Evolutionary conservation across 73 alveolate species (phyloP).

Genomic region (Paramecium pentaurelia): DNA sequence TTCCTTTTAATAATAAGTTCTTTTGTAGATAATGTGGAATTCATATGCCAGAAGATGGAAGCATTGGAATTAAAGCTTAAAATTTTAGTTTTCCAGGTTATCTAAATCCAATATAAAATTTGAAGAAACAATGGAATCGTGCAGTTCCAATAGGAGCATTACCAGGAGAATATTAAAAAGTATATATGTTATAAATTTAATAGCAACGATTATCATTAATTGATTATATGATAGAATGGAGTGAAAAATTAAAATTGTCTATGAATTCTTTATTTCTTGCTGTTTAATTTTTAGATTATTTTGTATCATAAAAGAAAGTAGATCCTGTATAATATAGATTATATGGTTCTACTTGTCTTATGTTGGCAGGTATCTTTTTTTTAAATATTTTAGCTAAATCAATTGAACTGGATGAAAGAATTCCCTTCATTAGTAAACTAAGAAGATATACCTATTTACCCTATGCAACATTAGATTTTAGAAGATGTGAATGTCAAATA

Average conservation of each 20-base stretch:
- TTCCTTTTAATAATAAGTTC: not conserved
- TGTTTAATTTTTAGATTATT: slow-evolving; percentile 32
- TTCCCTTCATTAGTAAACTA: slow-evolving; percentile 55
- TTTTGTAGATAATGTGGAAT: slow-evolving; percentile 4
- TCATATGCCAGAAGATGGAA: slow-evolving; percentile 44
- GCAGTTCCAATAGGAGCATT: not conserved
- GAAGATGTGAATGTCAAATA: slow-evolving; percentile 34
- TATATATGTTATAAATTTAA: not conserved
- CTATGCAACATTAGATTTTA: slow-evolving; percentile 33
- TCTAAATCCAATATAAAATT: slow-evolving; percentile 4
- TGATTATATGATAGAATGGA: slow-evolving; percentile 46
- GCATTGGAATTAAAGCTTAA: not conserved
- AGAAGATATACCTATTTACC: slow-evolving; percentile 52
- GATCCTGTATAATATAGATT: slow-evolving; percentile 8
- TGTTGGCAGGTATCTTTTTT: slow-evolving; percentile 55
- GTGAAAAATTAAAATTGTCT: slow-evolving; percentile 8
- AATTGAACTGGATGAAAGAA: slow-evolving; percentile 62
- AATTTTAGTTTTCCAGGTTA: slow-evolving; percentile 2
- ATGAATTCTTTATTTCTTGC: slow-evolving; percentile 14
- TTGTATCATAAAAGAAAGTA: not conserved
- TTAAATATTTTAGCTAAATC: slow-evolving; percentile 35
- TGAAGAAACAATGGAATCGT: slow-evolving; percentile 1
- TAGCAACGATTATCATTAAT: slow-evolving; percentile 12
- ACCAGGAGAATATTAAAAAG: slow-evolving; percentile 7
- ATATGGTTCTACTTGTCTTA: slow-evolving; percentile 57